Conservation (phyloP, 805 yeast genomes). For the Saccharomycopsis selenospora region DNA sequence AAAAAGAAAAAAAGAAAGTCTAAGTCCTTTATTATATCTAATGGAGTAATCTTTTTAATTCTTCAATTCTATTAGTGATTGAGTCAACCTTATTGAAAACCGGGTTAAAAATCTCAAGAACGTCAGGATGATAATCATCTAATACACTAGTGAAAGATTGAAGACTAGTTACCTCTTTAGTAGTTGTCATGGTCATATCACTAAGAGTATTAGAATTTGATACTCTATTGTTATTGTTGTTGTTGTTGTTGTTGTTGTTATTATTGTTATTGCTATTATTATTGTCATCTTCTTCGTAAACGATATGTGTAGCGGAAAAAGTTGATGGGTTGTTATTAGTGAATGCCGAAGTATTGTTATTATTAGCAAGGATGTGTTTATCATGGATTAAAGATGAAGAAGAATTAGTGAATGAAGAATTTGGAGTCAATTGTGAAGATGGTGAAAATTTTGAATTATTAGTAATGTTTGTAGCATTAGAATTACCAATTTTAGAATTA, state of each 20-base stretch:
- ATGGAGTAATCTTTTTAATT: conserved; percentile 12
- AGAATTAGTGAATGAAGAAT: conserved; percentile 4
- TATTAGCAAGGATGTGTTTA: neutral
- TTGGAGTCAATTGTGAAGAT: conserved; percentile 4
- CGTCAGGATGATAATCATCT: conserved; percentile 19
- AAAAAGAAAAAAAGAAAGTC: too few relatives aligned
- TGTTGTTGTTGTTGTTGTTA: neutral
- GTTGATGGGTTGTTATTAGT: neutral
- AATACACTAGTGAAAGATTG: conserved; percentile 15
- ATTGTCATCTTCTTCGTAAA: neutral
- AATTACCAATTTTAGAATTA: neutral
- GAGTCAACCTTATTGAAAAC: conserved; percentile 17
- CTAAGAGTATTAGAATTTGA: neutral
- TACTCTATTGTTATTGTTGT: neutral
- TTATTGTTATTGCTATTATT: neutral
- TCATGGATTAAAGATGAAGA: conserved; percentile 3
- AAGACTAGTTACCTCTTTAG: neutral
- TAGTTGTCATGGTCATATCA: neutral
- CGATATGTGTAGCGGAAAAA: neutral
- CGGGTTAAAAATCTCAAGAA: conserved; percentile 15
- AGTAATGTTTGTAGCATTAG: conserved; percentile 6
- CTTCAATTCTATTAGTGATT: conserved; percentile 15
- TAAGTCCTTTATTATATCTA: too few relatives aligned
- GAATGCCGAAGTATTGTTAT: neutral
- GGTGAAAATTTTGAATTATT: conserved; percentile 1